phyloP scores from a whole-genome alignment of 306 rosid species.

The Luffa aegyptiaca region DNA sequence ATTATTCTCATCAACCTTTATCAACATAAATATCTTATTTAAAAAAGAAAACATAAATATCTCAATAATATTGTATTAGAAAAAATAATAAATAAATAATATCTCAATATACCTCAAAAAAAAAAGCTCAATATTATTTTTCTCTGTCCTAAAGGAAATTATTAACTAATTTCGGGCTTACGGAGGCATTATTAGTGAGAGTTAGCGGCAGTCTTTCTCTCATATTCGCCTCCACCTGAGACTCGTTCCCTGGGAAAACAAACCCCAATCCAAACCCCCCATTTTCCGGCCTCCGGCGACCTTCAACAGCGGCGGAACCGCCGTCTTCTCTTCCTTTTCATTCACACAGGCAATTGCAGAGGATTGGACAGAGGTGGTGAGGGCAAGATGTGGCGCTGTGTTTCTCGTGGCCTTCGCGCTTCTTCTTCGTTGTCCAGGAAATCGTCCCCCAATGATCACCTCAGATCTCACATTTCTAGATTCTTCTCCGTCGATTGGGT shows the following conservation, averaged over 20 bases:
- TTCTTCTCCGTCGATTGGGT: slow-evolving; percentile 63
- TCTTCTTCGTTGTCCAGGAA: slow-evolving; percentile 26
- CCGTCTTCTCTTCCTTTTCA: neutral
- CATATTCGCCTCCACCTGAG: slow-evolving; percentile 2
- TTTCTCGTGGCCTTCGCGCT: slow-evolving; percentile 63
- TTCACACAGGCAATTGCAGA: neutral
- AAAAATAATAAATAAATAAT: too few species aligned
- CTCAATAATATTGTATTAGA: too few species aligned
- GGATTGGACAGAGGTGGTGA: neutral
- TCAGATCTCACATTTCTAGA: slow-evolving; percentile 64
- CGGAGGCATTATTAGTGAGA: neutral
- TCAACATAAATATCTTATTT: too few species aligned
- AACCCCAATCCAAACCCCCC: neutral
- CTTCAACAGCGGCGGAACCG: neutral
- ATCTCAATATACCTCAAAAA: too few species aligned
- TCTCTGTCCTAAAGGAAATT: neutral
- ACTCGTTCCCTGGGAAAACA: slow-evolving; percentile 5
- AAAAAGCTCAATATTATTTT: too few species aligned
- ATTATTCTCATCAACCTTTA: too few species aligned
- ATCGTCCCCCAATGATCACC: slow-evolving; percentile 28
- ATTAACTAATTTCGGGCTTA: neutral
- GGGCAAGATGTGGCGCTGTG: slow-evolving; percentile 77
- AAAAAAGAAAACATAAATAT: too few species aligned
- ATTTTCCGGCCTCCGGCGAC: neutral
- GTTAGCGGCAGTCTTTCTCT: neutral